These are phyloP conservation scores for Polyrhizophydium stewartii DNA, from an alignment of 371 early-diverging fungal species.

Conservation along the genomic window DNA sequence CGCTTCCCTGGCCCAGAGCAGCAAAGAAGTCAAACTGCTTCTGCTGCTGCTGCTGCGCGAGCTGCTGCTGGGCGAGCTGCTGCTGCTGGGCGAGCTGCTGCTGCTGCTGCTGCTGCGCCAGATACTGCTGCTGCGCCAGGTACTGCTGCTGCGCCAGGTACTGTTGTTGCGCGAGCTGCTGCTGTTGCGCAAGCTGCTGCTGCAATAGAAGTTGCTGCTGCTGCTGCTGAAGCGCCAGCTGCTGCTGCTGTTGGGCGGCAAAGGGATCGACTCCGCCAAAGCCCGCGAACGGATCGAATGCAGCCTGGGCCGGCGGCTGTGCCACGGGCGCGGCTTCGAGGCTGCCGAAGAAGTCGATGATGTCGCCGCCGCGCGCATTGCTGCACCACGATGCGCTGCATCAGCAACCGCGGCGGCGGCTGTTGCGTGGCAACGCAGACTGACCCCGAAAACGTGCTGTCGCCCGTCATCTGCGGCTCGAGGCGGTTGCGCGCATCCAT, in stretches of 20 bases:
- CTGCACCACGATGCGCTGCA: too few relatives aligned
- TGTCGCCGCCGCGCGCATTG: conserved; percentile 8
- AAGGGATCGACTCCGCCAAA: conserved; percentile 43
- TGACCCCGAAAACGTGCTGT: conserved; percentile 8
- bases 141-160: conserved; percentile 13
- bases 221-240: conserved; percentile 44
- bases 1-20: conserved; percentile 13
- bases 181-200: conserved; percentile 3
- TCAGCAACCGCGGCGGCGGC: too few relatives aligned
- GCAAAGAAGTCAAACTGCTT: conserved; percentile 18
- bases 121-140: conserved; percentile 17
- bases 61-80: conserved; percentile 28
- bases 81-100: conserved; percentile 20
- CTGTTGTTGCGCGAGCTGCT: conserved; percentile 1
- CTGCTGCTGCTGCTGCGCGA: conserved; percentile 19
- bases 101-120: not conserved
- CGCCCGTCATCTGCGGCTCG: conserved; percentile 17
- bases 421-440: too few relatives aligned
- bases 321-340: conserved; percentile 23
- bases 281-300: conserved; percentile 20
- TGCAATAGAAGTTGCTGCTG: conserved; percentile 21
- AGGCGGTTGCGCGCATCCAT: conserved; percentile 16
- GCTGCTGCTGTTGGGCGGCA: conserved; percentile 51
- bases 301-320: conserved; percentile 27
- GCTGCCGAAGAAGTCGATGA: conserved; percentile 50